Evolutionary conservation across 805 yeast genomes (phyloP), one percentile per base, ranked within the genome.

Genomic region (Saccharomycodes ludwigii): DNA sequence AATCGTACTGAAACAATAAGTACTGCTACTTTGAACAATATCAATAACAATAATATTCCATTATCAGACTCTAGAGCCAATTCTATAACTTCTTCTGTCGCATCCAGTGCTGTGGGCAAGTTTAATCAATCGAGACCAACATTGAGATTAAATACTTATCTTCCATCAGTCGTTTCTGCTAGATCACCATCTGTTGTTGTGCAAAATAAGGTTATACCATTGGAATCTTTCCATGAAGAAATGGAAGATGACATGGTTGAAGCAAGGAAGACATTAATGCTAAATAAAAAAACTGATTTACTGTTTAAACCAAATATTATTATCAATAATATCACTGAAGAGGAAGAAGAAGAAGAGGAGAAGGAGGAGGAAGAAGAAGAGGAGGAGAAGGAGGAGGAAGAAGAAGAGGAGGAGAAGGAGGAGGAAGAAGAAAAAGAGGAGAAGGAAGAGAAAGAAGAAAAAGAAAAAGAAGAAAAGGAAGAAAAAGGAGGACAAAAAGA

Each of bases 111-210:
- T n/a, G n/a, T n/a, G n/a, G n/a, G n/a, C n/a, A n/a, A n/a, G n/a
- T n/a, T n/a, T n/a, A n/a, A n/a, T n/a, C 19, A n/a, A 4, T 25
- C 28, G n/a, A 25, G 17, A 15, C 20, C 19, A 15, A 21, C 51
- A 11, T 47, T 44, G 7, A 47, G 54, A 37, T 51, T 57, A 15
- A 31, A 33, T n/a, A 52, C 48, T 8, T 40, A 48, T 4, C 27
- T 30, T 18, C 42, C 54, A 6, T 37, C 52, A 27, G 50, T 40
- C 30, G 39, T 50, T 6, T 31, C 51, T 5, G 45, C 46, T 4
- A 47, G 58, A 37, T 54, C 52, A 36, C 57, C 54, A 6, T 52
- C 58, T 2, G 51, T 52, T 16, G 59, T 52, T 11, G 56, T 54
- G 14, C 50, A 47, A 28, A 54, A 52, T 29, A 51, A 48, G 36